These are phyloP conservation scores for Potentilla sterilis DNA, from an alignment of 306 rosid species.

Conservation along the genomic window DNA sequence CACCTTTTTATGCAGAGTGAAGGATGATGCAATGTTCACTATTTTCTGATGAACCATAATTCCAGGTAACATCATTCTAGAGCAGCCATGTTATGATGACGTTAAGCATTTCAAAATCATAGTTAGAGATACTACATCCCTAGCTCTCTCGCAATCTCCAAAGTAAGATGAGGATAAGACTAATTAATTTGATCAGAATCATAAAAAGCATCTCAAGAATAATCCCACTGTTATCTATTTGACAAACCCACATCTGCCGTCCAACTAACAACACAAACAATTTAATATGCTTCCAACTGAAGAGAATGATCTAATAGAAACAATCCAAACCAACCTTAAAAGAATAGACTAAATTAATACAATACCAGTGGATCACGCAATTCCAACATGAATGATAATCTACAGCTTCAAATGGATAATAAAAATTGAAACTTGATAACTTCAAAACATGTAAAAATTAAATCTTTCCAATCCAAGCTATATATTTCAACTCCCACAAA, in stretches of 20 bases:
- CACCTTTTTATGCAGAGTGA: not conserved
- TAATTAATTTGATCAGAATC: not conserved
- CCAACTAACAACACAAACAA: constrained; percentile 3
- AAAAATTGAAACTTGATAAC: not conserved
- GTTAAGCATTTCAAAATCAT: not conserved
- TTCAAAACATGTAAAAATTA: not conserved
- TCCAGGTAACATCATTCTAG: not conserved
- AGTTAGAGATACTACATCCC: not conserved
- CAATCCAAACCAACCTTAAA: constrained; percentile 2
- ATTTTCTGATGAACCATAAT: not conserved
- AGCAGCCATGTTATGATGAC: not conserved
- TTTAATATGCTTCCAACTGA: not conserved
- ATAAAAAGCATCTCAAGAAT: not conserved
- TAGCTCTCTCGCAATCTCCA: not conserved
- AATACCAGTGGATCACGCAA: constrained; percentile 13
- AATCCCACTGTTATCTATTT: not conserved
- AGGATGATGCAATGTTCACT: not conserved
- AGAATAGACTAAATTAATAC: not conserved
- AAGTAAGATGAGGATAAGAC: not conserved
- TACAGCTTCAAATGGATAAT: constrained; percentile 15
- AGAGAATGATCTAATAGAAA: not conserved
- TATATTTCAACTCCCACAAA: not conserved
- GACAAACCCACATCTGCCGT: not conserved
- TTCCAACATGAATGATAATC: not conserved
- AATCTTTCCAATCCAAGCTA: not conserved